Conservation (phyloP, 2,329 filamentous ascomycete genomes). For the Drechslera avenae region DNA sequence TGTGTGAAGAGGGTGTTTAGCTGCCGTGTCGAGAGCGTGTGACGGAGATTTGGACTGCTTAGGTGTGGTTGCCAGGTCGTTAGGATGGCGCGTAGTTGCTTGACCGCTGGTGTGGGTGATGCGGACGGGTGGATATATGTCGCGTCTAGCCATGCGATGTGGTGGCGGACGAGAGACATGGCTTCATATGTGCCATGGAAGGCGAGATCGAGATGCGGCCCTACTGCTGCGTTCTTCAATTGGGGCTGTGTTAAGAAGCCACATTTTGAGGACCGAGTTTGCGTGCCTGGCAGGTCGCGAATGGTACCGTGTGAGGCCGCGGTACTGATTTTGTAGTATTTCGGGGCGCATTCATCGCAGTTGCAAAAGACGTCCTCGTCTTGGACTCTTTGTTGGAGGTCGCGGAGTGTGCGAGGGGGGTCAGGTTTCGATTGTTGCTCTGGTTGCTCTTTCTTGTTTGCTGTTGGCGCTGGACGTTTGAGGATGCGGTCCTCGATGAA, state of each 20-base stretch:
- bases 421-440: background rate
- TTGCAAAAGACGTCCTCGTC: slow-evolving; percentile 11
- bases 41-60: slow-evolving; percentile 9
- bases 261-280: background rate
- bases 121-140: slow-evolving; percentile 14
- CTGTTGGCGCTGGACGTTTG: slow-evolving; percentile 3
- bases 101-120: background rate
- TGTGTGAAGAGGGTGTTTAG: slow-evolving; percentile 12
- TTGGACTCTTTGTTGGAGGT: slow-evolving; percentile 8
- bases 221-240: background rate
- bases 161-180: slow-evolving; percentile 22
- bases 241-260: background rate
- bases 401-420: slow-evolving; percentile 4
- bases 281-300: background rate
- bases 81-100: slow-evolving; percentile 13
- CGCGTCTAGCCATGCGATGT: slow-evolving; percentile 19
- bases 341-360: slow-evolving; percentile 22
- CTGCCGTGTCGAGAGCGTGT: slow-evolving; percentile 12
- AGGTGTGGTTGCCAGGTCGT: slow-evolving; percentile 16
- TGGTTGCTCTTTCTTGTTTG: background rate
- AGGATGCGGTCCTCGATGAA: slow-evolving; percentile 23
- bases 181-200: slow-evolving; percentile 24
- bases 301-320: slow-evolving; percentile 17
- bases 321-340: slow-evolving; percentile 15
- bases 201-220: slow-evolving; percentile 4